Conservation (phyloP, 495 filamentous ascomycete species). For the Lasiosphaeria miniovina region DNA sequence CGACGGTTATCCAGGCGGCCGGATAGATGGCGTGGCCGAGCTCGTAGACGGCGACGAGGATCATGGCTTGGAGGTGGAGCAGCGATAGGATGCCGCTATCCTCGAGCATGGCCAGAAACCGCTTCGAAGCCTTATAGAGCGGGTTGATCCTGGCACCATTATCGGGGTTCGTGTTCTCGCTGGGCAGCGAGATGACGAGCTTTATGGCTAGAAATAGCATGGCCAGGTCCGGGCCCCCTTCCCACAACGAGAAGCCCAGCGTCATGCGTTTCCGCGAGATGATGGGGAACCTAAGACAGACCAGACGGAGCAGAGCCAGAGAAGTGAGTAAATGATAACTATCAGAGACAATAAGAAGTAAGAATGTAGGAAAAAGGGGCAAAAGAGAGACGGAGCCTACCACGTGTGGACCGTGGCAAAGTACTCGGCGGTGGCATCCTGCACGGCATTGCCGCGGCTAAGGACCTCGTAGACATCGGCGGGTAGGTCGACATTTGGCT, state of each 20-base stretch:
- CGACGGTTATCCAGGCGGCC: constrained; percentile 46
- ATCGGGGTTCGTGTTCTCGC: constrained; percentile 11
- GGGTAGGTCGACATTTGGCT: constrained; percentile 29
- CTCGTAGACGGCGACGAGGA: constrained; percentile 48
- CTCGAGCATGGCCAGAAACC: constrained; percentile 39
- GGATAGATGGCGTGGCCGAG: constrained; percentile 49
- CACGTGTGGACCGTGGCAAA: constrained; percentile 34
- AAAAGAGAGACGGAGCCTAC: too few species aligned
- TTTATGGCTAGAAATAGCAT: constrained; percentile 52
- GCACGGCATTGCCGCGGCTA: constrained; percentile 27
- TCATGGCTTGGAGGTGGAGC: constrained; percentile 40
- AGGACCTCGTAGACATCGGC: constrained; percentile 36
- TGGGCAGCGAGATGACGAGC: constrained; percentile 34
- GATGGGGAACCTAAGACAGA: constrained; percentile 46
- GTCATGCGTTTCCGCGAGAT: constrained; percentile 47
- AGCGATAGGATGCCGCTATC: constrained; percentile 39
- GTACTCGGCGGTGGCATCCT: constrained; percentile 30
- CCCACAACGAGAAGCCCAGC: constrained; percentile 37
- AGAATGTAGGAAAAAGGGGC: too few species aligned
- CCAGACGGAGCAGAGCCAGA: too few species aligned
- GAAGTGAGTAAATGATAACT: too few species aligned
- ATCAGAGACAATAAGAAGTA: too few species aligned
- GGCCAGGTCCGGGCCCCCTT: constrained; percentile 45
- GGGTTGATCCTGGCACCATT: constrained; percentile 27
- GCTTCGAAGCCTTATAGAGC: constrained; percentile 44